phyloP scores from a whole-genome alignment of 176 grass and related monocot genomes.

The Secale cereale region DNA sequence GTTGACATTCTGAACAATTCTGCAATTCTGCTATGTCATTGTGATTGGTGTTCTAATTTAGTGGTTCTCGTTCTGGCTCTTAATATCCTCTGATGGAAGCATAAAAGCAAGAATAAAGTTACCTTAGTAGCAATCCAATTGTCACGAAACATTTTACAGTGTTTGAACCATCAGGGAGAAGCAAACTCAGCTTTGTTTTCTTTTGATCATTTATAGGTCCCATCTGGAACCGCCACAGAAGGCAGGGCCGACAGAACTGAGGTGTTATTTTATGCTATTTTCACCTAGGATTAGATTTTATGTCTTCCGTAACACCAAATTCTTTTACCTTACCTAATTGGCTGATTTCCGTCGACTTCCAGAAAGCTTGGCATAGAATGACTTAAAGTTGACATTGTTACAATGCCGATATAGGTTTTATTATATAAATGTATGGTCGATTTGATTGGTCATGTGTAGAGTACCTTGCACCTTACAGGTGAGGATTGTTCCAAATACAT shows the following conservation, averaged over 20 bases:
- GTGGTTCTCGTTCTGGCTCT: constrained; percentile 3
- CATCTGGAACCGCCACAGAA: constrained; percentile 65
- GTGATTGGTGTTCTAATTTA: neutral
- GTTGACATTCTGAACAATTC: constrained; percentile 9
- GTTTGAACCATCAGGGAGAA: neutral
- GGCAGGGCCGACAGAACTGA: constrained; percentile 42
- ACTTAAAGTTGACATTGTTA: neutral
- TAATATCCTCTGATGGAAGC: constrained; percentile 1
- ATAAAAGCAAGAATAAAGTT: neutral
- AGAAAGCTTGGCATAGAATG: neutral
- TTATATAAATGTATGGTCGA: neutral
- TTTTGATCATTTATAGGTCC: constrained; percentile 67
- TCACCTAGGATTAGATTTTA: neutral
- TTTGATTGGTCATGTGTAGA: constrained; percentile 7
- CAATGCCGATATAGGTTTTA: neutral
- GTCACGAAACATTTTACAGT: constrained; percentile 1
- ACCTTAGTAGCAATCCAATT: neutral
- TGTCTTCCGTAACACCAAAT: neutral
- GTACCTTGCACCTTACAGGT: neutral
- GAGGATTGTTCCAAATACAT: constrained; percentile 1
- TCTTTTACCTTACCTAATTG: constrained; percentile 4
- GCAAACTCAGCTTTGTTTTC: constrained; percentile 11
- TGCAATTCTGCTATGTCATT: neutral
- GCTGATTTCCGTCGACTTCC: neutral
- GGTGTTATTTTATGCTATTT: constrained; percentile 32